A percentile compares a stretch with the other conserved stretches of the same genome.
Conservation (phyloP, 257 asterid genomes). For the Prunella vulgaris region DNA sequence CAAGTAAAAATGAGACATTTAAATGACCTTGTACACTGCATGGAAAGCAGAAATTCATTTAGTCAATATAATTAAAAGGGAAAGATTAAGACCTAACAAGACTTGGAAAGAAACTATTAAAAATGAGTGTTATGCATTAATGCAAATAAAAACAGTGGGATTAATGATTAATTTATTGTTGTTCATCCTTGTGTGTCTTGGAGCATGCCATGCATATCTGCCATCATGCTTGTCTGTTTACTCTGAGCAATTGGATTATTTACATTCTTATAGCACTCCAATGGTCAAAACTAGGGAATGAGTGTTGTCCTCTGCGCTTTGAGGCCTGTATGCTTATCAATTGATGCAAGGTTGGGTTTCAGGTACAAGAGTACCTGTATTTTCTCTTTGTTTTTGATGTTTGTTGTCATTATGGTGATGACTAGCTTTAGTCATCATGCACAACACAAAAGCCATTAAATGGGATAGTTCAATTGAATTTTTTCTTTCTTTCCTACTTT, state of each 20-base stretch:
- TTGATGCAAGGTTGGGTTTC: background rate
- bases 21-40: background rate
- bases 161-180: background rate
- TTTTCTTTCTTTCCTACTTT: background rate
- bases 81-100: background rate
- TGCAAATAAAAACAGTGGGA: background rate
- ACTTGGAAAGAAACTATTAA: background rate
- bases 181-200: background rate
- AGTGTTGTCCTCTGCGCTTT: background rate
- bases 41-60: background rate
- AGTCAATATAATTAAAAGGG: background rate
- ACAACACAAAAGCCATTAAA: background rate
- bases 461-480: background rate
- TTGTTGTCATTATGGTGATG: background rate
- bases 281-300: background rate
- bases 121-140: background rate
- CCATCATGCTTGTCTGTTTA: background rate
- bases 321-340: background rate
- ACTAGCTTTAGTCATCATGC: background rate
- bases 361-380: background rate
- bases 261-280: background rate
- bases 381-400: background rate
- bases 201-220: background rate
- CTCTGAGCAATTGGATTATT: background rate
- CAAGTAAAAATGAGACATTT: background rate